Evolutionary conservation across 148 eudicot genomes (phyloP).

Genomic region (Vaccinium myrtillus): DNA sequence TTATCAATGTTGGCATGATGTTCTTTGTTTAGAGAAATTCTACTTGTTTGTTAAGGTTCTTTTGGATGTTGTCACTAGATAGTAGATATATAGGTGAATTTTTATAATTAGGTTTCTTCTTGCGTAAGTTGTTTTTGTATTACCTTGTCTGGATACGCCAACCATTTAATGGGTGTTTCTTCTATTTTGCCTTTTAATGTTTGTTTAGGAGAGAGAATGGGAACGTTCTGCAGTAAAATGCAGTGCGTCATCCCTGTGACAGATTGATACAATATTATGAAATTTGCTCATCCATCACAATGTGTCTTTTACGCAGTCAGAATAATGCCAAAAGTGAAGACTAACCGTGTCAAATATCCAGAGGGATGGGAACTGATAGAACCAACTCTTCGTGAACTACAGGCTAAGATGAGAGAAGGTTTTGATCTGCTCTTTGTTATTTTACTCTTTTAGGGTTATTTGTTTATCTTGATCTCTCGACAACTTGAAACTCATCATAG

Average conservation of each 20-base stretch:
- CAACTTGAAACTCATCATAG: background rate
- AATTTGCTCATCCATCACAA: slow-evolving; percentile 4
- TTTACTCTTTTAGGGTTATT: background rate
- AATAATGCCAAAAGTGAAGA: slow-evolving; percentile 63
- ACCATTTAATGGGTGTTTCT: background rate
- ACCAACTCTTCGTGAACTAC: slow-evolving; percentile 52
- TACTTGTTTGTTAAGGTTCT: too few relatives aligned
- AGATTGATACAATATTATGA: background rate
- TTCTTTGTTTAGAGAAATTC: too few relatives aligned
- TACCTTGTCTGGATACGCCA: too few relatives aligned
- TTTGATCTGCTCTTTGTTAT: background rate
- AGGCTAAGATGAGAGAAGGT: slow-evolving; percentile 75
- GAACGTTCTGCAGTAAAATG: background rate
- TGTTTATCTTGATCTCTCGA: slow-evolving; percentile 3
- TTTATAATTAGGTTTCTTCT: too few relatives aligned
- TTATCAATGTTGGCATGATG: too few relatives aligned
- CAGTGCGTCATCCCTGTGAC: background rate
- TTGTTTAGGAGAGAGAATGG: background rate
- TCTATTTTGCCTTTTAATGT: background rate
- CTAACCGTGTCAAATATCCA: slow-evolving; percentile 45
- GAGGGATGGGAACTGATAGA: slow-evolving; percentile 70
- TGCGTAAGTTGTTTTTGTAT: too few relatives aligned
- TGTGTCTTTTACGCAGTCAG: slow-evolving; percentile 4
- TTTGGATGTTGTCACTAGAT: too few relatives aligned
- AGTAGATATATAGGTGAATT: too few relatives aligned